These are phyloP conservation scores for Mortierella sp. DNA, from an alignment of 371 early-diverging fungal genomes.

Conservation along the genomic window DNA sequence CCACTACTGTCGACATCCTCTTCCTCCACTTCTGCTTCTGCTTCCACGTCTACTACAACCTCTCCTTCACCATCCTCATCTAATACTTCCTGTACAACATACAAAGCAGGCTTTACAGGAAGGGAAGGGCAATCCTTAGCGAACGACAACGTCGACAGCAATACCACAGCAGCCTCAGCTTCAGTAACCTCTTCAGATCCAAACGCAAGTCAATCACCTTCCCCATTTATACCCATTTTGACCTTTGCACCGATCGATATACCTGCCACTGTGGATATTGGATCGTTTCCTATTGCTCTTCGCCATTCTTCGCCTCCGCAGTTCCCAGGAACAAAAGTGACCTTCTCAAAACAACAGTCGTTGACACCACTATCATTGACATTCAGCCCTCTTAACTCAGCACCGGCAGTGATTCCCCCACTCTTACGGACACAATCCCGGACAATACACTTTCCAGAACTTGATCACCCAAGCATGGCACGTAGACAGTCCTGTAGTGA, in stretches of 20 bases:
- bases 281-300: slow-evolving; percentile 33
- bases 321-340: not conserved
- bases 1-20: slow-evolving; percentile 4
- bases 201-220: slow-evolving; percentile 7
- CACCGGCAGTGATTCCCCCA: slow-evolving; percentile 9
- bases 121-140: not conserved
- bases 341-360: too few species aligned
- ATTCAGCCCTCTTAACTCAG: too few species aligned
- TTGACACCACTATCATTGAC: too few species aligned
- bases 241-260: slow-evolving; percentile 18
- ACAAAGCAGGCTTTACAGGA: not conserved
- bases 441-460: slow-evolving; percentile 28
- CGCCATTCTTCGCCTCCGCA: slow-evolving; percentile 11
- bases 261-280: slow-evolving; percentile 18
- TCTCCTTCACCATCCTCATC: slow-evolving; percentile 12
- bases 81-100: not conserved
- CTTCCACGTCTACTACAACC: slow-evolving; percentile 3
- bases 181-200: slow-evolving; percentile 15
- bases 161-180: slow-evolving; percentile 10
- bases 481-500: slow-evolving; percentile 53
- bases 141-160: not conserved
- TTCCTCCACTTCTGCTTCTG: slow-evolving; percentile 17
- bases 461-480: slow-evolving; percentile 29
- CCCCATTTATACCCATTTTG: slow-evolving; percentile 16
- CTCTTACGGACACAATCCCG: slow-evolving; percentile 10